Conservation (phyloP, 2,329 filamentous ascomycete species). For the Alternaria dauci region DNA sequence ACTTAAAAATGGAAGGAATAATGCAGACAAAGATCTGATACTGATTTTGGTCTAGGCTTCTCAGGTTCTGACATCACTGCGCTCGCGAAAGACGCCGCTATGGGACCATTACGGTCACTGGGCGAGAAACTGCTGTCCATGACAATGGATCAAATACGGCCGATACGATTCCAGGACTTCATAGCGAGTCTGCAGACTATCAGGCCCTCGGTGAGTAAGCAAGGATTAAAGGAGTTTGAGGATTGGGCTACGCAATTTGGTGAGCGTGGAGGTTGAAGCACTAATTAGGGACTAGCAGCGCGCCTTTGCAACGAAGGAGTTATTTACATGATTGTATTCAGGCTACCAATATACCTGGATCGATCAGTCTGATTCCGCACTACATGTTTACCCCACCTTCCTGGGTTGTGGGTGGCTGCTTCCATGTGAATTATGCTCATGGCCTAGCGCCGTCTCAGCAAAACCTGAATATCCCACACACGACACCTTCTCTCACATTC, state of each 20-base stretch:
- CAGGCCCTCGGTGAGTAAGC: slow-evolving; percentile 84
- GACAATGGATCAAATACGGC: slow-evolving; percentile 91
- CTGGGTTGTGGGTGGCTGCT: slow-evolving; percentile 18
- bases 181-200: slow-evolving; percentile 83
- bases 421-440: slow-evolving; percentile 12
- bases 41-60: slow-evolving; percentile 71
- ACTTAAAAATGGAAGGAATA: background rate
- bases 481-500: background rate
- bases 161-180: slow-evolving; percentile 85
- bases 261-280: slow-evolving; percentile 77
- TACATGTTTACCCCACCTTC: slow-evolving; percentile 14
- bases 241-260: slow-evolving; percentile 95
- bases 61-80: slow-evolving; percentile 97
- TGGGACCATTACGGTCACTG: slow-evolving; percentile 90
- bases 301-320: background rate
- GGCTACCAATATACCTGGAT: background rate
- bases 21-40: background rate
- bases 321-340: background rate
- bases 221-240: slow-evolving; percentile 87
- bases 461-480: background rate
- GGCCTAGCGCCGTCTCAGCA: slow-evolving; percentile 11
- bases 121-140: slow-evolving; percentile 90
- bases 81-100: slow-evolving; percentile 95
- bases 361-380: background rate
- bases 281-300: background rate